Base-by-base conservation (phyloP, 768 basidiomycete genomes). In the Naematelia aurantialba region DNA sequence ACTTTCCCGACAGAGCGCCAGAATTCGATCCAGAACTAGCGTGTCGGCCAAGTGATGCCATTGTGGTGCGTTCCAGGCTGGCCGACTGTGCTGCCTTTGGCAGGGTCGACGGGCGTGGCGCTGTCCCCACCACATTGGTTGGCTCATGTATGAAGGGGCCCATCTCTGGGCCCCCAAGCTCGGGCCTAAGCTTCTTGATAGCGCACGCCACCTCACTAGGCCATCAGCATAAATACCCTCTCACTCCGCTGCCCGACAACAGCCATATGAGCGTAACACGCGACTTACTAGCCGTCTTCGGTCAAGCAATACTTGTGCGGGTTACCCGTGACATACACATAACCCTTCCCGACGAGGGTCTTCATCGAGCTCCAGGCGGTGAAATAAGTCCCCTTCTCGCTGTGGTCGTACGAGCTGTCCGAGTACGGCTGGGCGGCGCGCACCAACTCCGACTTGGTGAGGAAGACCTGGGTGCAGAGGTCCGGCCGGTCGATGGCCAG, bases 281-380 rank as follows among this genome's bases (percentile, higher is more conserved):
- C 26, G 26, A 74, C 73, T 72, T 54, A 74, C 73, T 72, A 69
- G 47, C 73, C 73, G 46, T 72, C 70, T 48, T 72, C 68, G 10
- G 70, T 72, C 59, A 74, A 65, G 58, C 70, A 69, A 46, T 67
- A 67, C 26, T 68, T 72, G 19, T 70, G 62, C 17, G 73, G 73
- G 50, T 67, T 72, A 2, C 73, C 70, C 25, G 64, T 68, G 4
- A 65, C 58, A 44, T 74, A 74, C 4, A 72, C 68, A 65, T 67
- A 71, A 2, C 73, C 68, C 53, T 67, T 74, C 25, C 58, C 60
- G 4, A 69, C 52, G 50, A 76, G 55, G 5, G 70, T 65, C 60
- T 72, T 73, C 67, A 70, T 72, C 4, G 59, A 51, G 27, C 55
- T 68, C 73, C 75, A 74, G 5, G 73, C 73, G 5, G 69, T 74